Evolutionary conservation across 495 filamentous ascomycete species (phyloP), one percentile per base, ranked within the genome.

Genomic region (Penicillium pulvis): DNA sequence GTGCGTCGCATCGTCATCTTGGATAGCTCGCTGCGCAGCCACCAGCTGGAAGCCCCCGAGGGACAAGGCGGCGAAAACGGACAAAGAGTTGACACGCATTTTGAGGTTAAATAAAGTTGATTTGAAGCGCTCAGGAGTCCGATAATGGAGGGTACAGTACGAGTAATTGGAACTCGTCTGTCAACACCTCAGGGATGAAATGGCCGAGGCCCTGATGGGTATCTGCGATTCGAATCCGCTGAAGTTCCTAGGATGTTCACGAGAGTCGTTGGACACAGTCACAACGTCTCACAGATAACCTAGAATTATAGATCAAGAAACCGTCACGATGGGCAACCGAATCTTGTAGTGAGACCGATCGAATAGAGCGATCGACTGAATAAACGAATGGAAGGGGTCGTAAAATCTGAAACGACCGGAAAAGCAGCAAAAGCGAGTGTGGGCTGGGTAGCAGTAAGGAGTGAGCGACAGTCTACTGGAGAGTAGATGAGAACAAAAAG

Each of bases 351-450:
- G 66, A 67, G 57, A 64, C 63, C 45, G 60, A 64, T n/a, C 51
- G 42, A 67, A 55, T 58, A 43, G 51, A n/a, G 14, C 41, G 60
- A 64, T 20, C 53, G 42, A 67, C 52, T 44, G 54, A 57, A 42
- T 17, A 46, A 76, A 77, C 65, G 75, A 77, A 66, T 67, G 75
- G 71, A 74, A 72, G 72, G 72, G 71, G 67, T 66, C 55, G 59
- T 57, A 26, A 31, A 52, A 68, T 49, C 55, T 67, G 71, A 67
- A 67, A 66, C 65, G 61, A 59, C 58, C 71, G 64, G 39, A 58
- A 35, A 57, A 59, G 54, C 39, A 47, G 51, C 57, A 61, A 51
- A 56, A 72, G 58, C 63, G 71, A 73, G 59, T 66, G 72, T 71
- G 61, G 62, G 57, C 62, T 67, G 56, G 47, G 39, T 60, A 64